phyloP scores from a whole-genome alignment of 1,284 basidiomycete genomes.

The Leccinum angustisporum region DNA sequence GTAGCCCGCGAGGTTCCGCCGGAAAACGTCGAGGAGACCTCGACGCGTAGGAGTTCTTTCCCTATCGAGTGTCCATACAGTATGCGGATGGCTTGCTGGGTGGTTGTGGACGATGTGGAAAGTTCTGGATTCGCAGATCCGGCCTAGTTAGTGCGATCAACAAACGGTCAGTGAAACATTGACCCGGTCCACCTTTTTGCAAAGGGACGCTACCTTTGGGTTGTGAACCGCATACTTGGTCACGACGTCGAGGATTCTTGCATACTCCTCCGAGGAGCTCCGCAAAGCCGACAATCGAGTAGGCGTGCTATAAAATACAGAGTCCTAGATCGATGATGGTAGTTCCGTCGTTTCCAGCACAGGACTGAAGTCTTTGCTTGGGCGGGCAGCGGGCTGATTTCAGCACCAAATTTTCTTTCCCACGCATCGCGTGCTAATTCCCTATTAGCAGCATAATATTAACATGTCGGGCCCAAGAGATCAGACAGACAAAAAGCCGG shows the following conservation, averaged over 20 bases:
- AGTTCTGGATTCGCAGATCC: slow-evolving; percentile 78
- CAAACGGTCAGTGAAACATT: neutral
- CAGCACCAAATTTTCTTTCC: too few species aligned
- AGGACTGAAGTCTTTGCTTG: too few species aligned
- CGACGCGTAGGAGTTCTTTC: slow-evolving; percentile 73
- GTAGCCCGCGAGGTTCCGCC: slow-evolving; percentile 22
- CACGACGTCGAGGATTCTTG: slow-evolving; percentile 89
- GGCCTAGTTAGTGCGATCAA: slow-evolving; percentile 44
- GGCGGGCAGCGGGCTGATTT: too few species aligned
- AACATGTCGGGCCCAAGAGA: too few species aligned
- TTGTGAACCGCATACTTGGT: slow-evolving; percentile 95
- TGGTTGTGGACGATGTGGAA: slow-evolving; percentile 74
- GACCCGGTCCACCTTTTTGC: slow-evolving; percentile 74
- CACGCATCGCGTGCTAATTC: too few species aligned
- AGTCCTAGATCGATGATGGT: too few species aligned
- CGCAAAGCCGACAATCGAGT: slow-evolving; percentile 86
- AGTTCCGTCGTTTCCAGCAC: too few species aligned
- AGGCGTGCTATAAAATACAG: slow-evolving; percentile 96
- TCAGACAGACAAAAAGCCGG: too few species aligned
- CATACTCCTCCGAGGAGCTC: slow-evolving; percentile 89
- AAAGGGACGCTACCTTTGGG: slow-evolving; percentile 82
- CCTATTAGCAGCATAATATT: too few species aligned
- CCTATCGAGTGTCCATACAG: slow-evolving; percentile 84
- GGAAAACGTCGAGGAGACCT: slow-evolving; percentile 35
- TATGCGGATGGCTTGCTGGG: slow-evolving; percentile 72